Conservation (phyloP, 2,329 filamentous ascomycete species). For the Cylindrodendrum hubeiense region DNA sequence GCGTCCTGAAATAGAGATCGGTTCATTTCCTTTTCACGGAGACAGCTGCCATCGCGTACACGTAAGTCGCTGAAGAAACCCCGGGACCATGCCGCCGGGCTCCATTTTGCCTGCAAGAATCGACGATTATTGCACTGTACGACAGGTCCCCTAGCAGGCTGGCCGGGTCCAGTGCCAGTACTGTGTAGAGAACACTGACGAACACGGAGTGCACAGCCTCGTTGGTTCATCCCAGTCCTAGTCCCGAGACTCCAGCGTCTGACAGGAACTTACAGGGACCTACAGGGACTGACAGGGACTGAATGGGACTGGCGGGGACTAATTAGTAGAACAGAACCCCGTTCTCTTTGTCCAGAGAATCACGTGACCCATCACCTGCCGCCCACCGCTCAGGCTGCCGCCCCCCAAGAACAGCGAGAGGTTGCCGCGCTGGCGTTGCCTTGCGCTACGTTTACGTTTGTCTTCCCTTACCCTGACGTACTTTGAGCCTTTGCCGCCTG, state of each 20-base stretch:
- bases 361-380: conserved; percentile 48
- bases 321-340: no score
- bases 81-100: conserved; percentile 5
- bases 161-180: neutral
- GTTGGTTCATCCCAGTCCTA: neutral
- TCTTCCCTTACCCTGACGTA: conserved; percentile 55
- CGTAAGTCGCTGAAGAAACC: conserved; percentile 5
- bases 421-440: conserved; percentile 43
- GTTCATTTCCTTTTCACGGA: conserved; percentile 8
- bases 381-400: conserved; percentile 33
- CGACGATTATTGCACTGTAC: neutral
- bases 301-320: no score
- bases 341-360: neutral
- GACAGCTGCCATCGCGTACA: neutral
- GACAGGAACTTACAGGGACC: no score
- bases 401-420: conserved; percentile 17
- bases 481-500: conserved; percentile 45
- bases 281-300: no score
- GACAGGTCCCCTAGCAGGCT: neutral
- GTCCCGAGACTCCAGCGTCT: no score
- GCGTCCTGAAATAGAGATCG: conserved; percentile 5
- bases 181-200: neutral
- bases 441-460: conserved; percentile 45
- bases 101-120: conserved; percentile 7
- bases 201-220: conserved; percentile 21